Percentiles rank a stretch among this genome's conserved stretches.
phyloP scores from a whole-genome alignment of 1,284 basidiomycete species.

The Naganishia cerealis region DNA sequence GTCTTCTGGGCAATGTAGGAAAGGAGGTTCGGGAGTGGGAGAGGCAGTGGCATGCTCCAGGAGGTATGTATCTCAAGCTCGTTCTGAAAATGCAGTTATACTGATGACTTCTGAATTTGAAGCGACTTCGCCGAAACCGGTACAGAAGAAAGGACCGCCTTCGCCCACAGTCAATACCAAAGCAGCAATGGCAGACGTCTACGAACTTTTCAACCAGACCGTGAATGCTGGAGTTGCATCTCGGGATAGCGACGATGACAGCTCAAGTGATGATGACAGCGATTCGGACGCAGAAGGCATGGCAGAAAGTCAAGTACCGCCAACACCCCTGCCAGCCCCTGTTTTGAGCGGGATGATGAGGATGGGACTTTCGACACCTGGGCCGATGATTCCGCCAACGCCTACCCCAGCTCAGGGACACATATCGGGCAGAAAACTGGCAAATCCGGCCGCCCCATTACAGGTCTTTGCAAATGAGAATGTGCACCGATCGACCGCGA shows the following conservation, averaged over 20 bases:
- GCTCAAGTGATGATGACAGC: conserved; percentile 39
- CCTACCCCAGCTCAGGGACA: conserved; percentile 49
- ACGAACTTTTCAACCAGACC: conserved; percentile 85
- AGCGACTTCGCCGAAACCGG: conserved; percentile 23
- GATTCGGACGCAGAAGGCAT: conserved; percentile 40
- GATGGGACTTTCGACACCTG: conserved; percentile 30
- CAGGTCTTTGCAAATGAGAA: conserved; percentile 42
- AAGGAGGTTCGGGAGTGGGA: conserved; percentile 52
- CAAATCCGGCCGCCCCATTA: conserved; percentile 23
- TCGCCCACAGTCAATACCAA: conserved; percentile 82
- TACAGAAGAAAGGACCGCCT: conserved; percentile 51
- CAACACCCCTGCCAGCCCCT: conserved; percentile 46
- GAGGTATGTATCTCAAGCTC: conserved; percentile 41
- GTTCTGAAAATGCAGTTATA: not conserved
- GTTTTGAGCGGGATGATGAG: conserved; percentile 30
- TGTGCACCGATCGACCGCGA: conserved; percentile 23
- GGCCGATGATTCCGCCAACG: conserved; percentile 49
- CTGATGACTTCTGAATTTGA: not conserved
- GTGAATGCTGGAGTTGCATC: conserved; percentile 56
- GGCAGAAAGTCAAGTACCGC: conserved; percentile 38
- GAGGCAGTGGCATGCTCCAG: conserved; percentile 48
- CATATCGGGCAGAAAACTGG: conserved; percentile 33
- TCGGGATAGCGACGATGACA: conserved; percentile 51
- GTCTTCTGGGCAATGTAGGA: conserved; percentile 42
- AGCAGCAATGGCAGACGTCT: conserved; percentile 87